phyloP scores from a whole-genome alignment of 441 rosid genomes.

The Eugenia klotzschiana region DNA sequence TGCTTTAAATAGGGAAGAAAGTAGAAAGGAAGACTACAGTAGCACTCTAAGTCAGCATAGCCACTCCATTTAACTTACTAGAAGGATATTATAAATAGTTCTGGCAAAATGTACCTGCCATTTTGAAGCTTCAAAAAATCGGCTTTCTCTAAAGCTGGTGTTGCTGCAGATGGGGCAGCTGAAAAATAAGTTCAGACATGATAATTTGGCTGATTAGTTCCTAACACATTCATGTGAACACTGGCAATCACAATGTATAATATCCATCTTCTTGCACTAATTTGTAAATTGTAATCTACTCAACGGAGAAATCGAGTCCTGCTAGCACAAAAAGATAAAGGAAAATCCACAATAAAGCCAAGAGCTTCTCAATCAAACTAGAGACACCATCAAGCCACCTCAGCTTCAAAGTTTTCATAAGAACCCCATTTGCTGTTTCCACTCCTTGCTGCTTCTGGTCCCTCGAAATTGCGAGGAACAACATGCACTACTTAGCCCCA shows the following conservation, averaged over 20 bases:
- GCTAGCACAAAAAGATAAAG: background rate
- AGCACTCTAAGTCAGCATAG: background rate
- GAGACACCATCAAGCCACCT: background rate
- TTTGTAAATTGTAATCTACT: background rate
- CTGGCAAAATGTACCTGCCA: slow-evolving; percentile 54
- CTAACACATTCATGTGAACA: background rate
- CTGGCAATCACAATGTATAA: background rate
- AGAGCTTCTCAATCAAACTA: background rate
- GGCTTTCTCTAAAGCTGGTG: slow-evolving; percentile 42
- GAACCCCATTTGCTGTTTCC: background rate
- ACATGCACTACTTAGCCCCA: background rate
- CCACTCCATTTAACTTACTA: background rate
- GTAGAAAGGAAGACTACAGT: background rate
- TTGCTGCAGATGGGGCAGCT: slow-evolving; percentile 50
- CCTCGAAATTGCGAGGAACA: background rate
- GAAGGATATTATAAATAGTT: background rate
- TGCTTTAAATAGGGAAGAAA: background rate
- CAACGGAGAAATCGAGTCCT: background rate
- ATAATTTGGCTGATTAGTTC: background rate
- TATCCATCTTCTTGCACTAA: background rate
- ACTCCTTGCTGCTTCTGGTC: background rate
- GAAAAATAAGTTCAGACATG: slow-evolving; percentile 11
- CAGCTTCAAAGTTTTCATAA: background rate
- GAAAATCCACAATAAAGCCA: background rate
- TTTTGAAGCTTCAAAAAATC: slow-evolving; percentile 89